These are phyloP conservation scores for Strobilomyces dryophilus DNA, from an alignment of 768 basidiomycete genomes.

Conservation along the genomic window DNA sequence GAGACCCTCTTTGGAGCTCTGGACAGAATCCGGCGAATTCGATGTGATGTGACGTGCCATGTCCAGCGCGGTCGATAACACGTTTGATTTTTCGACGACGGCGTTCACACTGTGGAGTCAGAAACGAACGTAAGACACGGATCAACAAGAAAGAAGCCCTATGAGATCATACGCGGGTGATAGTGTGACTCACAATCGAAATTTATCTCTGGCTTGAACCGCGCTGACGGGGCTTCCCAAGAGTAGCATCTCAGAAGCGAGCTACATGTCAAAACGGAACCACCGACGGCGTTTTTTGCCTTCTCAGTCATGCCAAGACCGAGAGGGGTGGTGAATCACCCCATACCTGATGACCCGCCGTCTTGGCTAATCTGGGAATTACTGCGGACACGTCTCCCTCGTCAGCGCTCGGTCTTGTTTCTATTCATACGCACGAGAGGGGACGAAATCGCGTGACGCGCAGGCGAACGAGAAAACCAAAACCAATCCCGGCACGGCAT, in stretches of 20 bases:
- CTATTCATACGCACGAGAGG: conserved; percentile 1
- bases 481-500: neutral
- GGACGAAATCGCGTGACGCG: neutral
- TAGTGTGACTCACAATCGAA: conserved; percentile 61
- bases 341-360: conserved; percentile 71
- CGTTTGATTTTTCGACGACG: conserved; percentile 50
- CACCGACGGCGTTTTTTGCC: neutral
- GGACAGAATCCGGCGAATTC: conserved; percentile 79
- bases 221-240: conserved; percentile 68
- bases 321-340: conserved; percentile 3
- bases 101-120: conserved; percentile 54
- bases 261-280: conserved; percentile 33
- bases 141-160: conserved; percentile 13
- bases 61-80: conserved; percentile 58
- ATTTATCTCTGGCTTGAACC: conserved; percentile 60
- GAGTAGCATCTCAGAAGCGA: conserved; percentile 73
- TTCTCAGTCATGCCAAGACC: conserved; percentile 9
- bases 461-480: conserved; percentile 1
- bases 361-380: conserved; percentile 63
- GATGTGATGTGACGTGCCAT: conserved; percentile 54
- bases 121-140: conserved; percentile 12
- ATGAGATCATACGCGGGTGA: conserved; percentile 11
- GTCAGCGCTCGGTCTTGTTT: conserved; percentile 11
- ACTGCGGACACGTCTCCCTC: conserved; percentile 33
- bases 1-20: conserved; percentile 69